Conservation (phyloP, 805 yeast genomes). For the Nakazawaea holstii region DNA sequence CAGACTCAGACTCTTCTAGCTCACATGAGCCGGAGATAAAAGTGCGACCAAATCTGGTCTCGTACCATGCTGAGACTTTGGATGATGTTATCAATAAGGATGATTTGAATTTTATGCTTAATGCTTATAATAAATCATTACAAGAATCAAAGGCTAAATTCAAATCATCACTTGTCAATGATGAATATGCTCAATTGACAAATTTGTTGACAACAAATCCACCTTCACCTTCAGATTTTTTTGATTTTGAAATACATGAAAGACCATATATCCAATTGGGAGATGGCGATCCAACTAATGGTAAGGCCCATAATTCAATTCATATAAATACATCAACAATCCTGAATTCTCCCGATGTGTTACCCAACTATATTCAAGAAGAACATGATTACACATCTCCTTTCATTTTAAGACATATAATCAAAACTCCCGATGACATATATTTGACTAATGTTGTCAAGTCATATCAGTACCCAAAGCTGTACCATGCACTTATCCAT, state of each 20-base stretch:
- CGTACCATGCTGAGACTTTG: slow-evolving; percentile 3
- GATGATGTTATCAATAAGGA: slow-evolving; percentile 6
- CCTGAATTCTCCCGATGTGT: slow-evolving; percentile 12
- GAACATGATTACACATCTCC: slow-evolving; percentile 50
- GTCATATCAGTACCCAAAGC: slow-evolving; percentile 57
- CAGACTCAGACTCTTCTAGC: slow-evolving; percentile 1
- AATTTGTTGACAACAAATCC: slow-evolving; percentile 31
- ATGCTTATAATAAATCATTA: slow-evolving; percentile 7
- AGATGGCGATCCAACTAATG: slow-evolving; percentile 1
- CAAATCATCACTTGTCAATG: slow-evolving; percentile 31
- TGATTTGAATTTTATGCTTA: slow-evolving; percentile 8
- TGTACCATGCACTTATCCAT: slow-evolving; percentile 54
- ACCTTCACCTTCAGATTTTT: slow-evolving; percentile 26
- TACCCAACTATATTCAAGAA: slow-evolving; percentile 34
- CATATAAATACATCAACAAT: slow-evolving; percentile 3
- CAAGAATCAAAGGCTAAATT: slow-evolving; percentile 17
- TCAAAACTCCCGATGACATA: slow-evolving; percentile 47
- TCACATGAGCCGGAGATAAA: slow-evolving; percentile 4
- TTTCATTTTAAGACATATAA: slow-evolving; percentile 48
- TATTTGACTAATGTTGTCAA: slow-evolving; percentile 33
- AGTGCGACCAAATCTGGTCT: slow-evolving; percentile 3
- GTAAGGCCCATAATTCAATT: not conserved
- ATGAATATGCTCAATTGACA: slow-evolving; percentile 35
- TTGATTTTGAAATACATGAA: slow-evolving; percentile 21
- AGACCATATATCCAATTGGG: slow-evolving; percentile 14